Percentiles rank a stretch among this genome's conserved stretches.
These are phyloP conservation scores for Neofusicoccum kwambonambiense DNA, from an alignment of 2,329 filamentous ascomycete species.

Conservation along the genomic window DNA sequence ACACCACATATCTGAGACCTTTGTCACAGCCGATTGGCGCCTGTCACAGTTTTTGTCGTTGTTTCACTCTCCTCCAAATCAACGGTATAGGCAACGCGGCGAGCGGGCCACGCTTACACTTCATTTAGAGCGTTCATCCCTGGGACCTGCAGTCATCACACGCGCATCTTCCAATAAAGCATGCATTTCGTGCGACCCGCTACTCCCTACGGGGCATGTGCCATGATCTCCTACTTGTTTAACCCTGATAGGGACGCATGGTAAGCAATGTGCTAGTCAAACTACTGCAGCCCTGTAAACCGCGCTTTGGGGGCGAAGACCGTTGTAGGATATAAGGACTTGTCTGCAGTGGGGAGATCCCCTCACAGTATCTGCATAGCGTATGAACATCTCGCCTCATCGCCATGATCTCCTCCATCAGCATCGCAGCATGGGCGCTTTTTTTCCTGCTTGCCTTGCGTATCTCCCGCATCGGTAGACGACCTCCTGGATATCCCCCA, in stretches of 20 bases:
- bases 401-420: background rate
- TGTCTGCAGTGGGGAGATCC: no score
- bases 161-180: background rate
- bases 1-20: no score
- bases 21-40: no score
- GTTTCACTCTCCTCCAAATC: no score
- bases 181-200: background rate
- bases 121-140: background rate
- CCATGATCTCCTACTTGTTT: background rate
- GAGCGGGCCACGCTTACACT: background rate
- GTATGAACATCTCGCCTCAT: background rate
- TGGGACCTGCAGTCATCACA: background rate
- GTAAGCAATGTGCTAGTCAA: background rate
- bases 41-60: no score
- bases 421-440: background rate
- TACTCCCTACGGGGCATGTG: background rate
- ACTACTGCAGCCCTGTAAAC: background rate
- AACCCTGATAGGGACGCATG: background rate
- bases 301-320: background rate
- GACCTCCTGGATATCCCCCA: constrained; percentile 44
- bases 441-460: constrained; percentile 7
- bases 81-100: no score
- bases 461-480: constrained; percentile 18
- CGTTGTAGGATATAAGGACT: background rate
- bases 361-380: no score